Evolutionary conservation across 2,329 filamentous ascomycete species (phyloP).

Genomic region (Colletotrichum orbiculare): DNA sequence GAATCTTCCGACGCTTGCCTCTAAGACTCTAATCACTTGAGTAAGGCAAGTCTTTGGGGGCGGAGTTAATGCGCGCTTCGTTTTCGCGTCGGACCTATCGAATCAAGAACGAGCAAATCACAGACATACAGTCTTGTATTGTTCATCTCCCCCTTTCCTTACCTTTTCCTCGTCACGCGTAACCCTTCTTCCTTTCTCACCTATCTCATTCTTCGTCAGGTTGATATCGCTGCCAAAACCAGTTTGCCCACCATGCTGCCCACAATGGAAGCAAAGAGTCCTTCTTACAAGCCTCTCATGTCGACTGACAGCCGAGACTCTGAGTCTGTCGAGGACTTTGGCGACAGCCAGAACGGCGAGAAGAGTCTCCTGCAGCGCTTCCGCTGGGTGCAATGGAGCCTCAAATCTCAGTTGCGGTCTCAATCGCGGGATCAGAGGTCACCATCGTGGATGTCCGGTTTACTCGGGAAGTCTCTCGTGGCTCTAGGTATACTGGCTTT

Average conservation of each 20-base stretch:
- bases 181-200: background rate
- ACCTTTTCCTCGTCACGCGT: background rate
- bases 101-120: no score
- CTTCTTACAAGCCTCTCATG: conserved; percentile 20
- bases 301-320: conserved; percentile 11
- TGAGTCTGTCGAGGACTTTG: conserved; percentile 11
- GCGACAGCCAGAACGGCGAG: background rate
- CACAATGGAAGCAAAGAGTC: background rate
- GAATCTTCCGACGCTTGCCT: background rate
- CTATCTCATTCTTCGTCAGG: background rate
- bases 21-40: background rate
- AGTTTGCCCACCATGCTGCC: background rate
- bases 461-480: background rate
- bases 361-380: background rate
- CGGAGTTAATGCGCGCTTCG: no score
- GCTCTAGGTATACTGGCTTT: conserved; percentile 1
- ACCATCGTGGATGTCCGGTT: background rate
- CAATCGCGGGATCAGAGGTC: background rate
- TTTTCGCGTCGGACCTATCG: no score
- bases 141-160: background rate
- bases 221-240: background rate
- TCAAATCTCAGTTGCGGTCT: no score
- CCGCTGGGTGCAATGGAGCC: conserved; percentile 4
- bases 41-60: background rate
- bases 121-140: conserved; percentile 1